Conservation (phyloP, 176 grass and related monocot genomes). For the Avena atlantica region DNA sequence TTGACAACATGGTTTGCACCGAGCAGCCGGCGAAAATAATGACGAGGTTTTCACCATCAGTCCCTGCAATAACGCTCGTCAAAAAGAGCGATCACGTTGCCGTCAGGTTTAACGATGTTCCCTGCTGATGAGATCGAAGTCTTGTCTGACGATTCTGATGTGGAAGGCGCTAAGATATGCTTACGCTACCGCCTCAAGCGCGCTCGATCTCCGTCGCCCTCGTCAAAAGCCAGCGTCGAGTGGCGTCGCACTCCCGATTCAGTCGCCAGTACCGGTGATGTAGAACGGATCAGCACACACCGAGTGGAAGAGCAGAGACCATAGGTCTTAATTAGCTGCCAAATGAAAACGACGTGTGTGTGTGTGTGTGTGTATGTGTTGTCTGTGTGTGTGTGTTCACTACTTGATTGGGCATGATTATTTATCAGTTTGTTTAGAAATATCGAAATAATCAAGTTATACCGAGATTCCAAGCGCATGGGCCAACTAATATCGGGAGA, state of each 20-base stretch:
- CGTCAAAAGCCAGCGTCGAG: conserved; percentile 58
- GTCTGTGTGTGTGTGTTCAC: no score
- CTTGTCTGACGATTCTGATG: conserved; percentile 43
- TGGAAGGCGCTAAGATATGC: conserved; percentile 49
- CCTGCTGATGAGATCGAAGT: conserved; percentile 23
- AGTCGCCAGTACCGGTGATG: conserved; percentile 8
- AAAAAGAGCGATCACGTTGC: conserved; percentile 27
- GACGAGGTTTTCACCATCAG: conserved; percentile 28
- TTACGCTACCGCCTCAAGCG: conserved; percentile 7
- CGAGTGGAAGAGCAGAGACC: background rate
- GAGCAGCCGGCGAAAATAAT: no score
- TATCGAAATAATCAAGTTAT: no score
- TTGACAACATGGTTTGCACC: background rate
- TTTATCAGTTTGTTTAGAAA: no score
- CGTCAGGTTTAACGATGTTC: background rate
- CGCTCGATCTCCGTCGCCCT: background rate
- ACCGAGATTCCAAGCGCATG: no score
- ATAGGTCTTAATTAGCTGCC: background rate
- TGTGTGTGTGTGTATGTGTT: background rate
- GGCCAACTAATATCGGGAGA: no score
- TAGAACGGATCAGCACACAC: background rate
- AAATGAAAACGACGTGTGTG: background rate
- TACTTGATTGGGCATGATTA: no score
- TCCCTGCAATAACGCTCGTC: background rate
- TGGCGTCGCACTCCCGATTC: conserved; percentile 12